Conservation (phyloP, 192 early-diverging fungal genomes). For the Rhizoclosmatium globosum region DNA sequence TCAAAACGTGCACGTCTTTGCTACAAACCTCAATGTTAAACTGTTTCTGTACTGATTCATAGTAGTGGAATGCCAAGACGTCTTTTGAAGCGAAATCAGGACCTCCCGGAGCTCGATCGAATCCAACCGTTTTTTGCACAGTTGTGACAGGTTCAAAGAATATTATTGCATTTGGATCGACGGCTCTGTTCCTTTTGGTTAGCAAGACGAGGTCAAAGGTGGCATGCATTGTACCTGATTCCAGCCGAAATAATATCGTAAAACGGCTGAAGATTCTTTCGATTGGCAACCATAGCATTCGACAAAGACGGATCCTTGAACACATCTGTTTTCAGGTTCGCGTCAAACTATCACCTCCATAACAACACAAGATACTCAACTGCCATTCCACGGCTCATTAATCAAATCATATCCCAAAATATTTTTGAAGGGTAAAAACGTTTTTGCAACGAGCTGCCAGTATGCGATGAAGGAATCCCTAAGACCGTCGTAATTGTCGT, state of each 20-base stretch:
- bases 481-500: constrained; percentile 64
- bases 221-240: constrained; percentile 4
- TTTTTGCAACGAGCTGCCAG: constrained; percentile 62
- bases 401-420: constrained; percentile 68
- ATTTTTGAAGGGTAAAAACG: constrained; percentile 53
- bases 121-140: constrained; percentile 36
- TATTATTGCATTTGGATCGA: constrained; percentile 40
- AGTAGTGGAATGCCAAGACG: constrained; percentile 35
- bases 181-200: background rate
- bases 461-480: constrained; percentile 64
- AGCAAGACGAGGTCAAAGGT: too few species aligned
- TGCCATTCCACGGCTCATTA: constrained; percentile 61
- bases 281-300: constrained; percentile 22
- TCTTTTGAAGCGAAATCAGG: constrained; percentile 9
- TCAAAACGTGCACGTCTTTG: background rate
- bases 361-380: background rate
- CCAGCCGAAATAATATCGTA: constrained; percentile 34
- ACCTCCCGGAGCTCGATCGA: constrained; percentile 27
- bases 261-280: constrained; percentile 37
- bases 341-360: background rate
- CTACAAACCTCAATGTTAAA: constrained; percentile 9
- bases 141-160: constrained; percentile 38
- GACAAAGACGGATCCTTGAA: constrained; percentile 28
- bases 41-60: constrained; percentile 21
- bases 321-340: constrained; percentile 8